Evolutionary conservation across 192 early-diverging fungal genomes (phyloP).

Genomic region (Allomyces javanicus): DNA sequence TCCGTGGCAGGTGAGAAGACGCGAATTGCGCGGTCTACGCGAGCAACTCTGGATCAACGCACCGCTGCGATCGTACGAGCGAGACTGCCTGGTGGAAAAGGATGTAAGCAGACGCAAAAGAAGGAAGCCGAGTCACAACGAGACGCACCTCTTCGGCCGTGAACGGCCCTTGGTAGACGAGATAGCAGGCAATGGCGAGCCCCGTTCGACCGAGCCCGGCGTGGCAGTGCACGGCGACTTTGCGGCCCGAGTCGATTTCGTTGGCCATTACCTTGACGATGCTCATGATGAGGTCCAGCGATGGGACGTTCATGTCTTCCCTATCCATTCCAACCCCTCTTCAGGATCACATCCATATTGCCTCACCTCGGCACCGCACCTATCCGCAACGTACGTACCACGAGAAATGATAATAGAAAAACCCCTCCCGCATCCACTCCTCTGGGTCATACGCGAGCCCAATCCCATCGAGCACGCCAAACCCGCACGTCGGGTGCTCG

Average conservation of each 20-base stretch:
- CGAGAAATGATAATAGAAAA: constrained; percentile 14
- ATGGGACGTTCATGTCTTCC: constrained; percentile 22
- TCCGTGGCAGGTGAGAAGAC: too few relatives aligned
- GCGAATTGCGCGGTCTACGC: too few relatives aligned
- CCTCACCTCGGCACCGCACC: not conserved
- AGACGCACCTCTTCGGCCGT: not conserved
- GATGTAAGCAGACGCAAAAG: not conserved
- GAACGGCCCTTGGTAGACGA: constrained; percentile 12
- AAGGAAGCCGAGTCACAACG: not conserved
- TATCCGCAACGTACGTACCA: not conserved
- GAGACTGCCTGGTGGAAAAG: not conserved
- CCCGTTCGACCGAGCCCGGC: constrained; percentile 26
- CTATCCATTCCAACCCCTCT: not conserved
- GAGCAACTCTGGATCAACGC: not conserved
- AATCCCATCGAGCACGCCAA: constrained; percentile 12
- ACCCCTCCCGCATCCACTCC: constrained; percentile 19
- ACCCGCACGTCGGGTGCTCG: constrained; percentile 23
- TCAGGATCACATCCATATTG: too few relatives aligned
- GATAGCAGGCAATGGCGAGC: constrained; percentile 25
- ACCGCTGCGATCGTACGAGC: not conserved
- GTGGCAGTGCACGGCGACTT: constrained; percentile 30
- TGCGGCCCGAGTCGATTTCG: not conserved
- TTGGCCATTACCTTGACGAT: constrained; percentile 25
- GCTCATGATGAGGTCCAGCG: constrained; percentile 14
- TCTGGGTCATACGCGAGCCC: constrained; percentile 24